These are phyloP conservation scores for Stevia rebaudiana DNA, from an alignment of 140 eudicot species.

Conservation along the genomic window DNA sequence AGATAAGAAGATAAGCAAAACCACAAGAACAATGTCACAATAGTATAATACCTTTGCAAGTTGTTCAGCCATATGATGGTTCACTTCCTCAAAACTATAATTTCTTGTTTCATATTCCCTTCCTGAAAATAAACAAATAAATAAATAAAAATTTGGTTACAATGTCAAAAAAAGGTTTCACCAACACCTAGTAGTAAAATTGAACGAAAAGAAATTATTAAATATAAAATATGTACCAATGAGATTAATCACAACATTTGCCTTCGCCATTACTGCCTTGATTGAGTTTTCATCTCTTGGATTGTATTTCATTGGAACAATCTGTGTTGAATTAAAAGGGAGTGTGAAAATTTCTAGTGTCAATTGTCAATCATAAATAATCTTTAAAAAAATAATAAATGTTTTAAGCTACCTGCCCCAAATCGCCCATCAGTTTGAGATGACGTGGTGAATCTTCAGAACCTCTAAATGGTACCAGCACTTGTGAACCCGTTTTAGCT, in stretches of 20 bases:
- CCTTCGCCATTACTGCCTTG: slow-evolving; percentile 98
- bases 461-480: slow-evolving; percentile 94
- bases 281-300: slow-evolving; percentile 93
- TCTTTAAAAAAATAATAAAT: not conserved
- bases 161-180: not conserved
- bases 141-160: slow-evolving; percentile 3
- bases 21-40: not conserved
- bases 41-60: slow-evolving; percentile 56
- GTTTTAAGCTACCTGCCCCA: slow-evolving; percentile 71
- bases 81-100: slow-evolving; percentile 82
- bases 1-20: slow-evolving; percentile 6
- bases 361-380: slow-evolving; percentile 3
- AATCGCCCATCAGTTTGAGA: slow-evolving; percentile 98
- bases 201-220: not conserved
- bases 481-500: slow-evolving; percentile 99
- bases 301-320: slow-evolving; percentile 93
- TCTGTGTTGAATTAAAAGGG: slow-evolving; percentile 35
- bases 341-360: slow-evolving; percentile 5
- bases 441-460: slow-evolving; percentile 96
- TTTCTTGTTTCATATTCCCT: slow-evolving; percentile 88
- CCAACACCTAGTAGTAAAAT: not conserved
- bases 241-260: slow-evolving; percentile 95
- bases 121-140: no score
- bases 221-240: slow-evolving; percentile 63
- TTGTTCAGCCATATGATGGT: slow-evolving; percentile 85